A percentile compares a stretch with the other conserved stretches of the same genome.
phyloP scores from a whole-genome alignment of 768 basidiomycete genomes.

The Pleurotus cornucopiae region DNA sequence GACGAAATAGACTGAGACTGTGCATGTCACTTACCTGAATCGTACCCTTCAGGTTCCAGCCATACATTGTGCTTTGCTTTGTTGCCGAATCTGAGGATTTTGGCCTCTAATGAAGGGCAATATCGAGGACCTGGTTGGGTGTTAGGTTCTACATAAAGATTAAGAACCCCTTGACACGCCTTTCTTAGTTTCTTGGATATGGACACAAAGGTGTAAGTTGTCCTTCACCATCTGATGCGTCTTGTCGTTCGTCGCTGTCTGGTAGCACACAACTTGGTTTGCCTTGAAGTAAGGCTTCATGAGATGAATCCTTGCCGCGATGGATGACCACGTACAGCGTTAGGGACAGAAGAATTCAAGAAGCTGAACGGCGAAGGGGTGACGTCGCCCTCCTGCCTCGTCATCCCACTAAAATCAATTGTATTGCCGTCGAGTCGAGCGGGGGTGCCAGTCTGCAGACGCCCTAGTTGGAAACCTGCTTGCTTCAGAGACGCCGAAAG shows the following conservation, averaged over 20 bases:
- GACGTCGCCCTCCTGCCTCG: slow-evolving; percentile 62
- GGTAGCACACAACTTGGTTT: slow-evolving; percentile 70
- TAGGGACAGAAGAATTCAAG: slow-evolving; percentile 61
- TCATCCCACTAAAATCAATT: slow-evolving; percentile 64
- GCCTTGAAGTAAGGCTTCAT: slow-evolving; percentile 32
- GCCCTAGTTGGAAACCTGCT: slow-evolving; percentile 79
- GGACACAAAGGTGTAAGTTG: slow-evolving; percentile 74
- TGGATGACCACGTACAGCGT: slow-evolving; percentile 44
- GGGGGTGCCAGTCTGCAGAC: slow-evolving; percentile 85
- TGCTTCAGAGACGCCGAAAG: slow-evolving; percentile 70
- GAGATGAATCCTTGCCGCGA: neutral
- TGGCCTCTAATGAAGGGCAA: slow-evolving; percentile 88
- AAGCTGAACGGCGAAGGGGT: slow-evolving; percentile 74
- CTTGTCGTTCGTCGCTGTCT: slow-evolving; percentile 64
- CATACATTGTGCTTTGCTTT: slow-evolving; percentile 73
- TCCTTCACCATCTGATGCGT: slow-evolving; percentile 77
- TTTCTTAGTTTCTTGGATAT: slow-evolving; percentile 87
- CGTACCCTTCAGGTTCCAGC: slow-evolving; percentile 91
- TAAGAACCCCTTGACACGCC: slow-evolving; percentile 35
- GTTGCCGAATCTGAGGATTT: slow-evolving; percentile 73
- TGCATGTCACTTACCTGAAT: slow-evolving; percentile 51
- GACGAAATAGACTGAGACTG: neutral
- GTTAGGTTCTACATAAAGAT: neutral
- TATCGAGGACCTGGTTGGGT: slow-evolving; percentile 73
- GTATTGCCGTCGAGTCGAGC: slow-evolving; percentile 69